phyloP scores from a whole-genome alignment of 2,329 filamentous ascomycete genomes.

The Madurella mycetomatis region DNA sequence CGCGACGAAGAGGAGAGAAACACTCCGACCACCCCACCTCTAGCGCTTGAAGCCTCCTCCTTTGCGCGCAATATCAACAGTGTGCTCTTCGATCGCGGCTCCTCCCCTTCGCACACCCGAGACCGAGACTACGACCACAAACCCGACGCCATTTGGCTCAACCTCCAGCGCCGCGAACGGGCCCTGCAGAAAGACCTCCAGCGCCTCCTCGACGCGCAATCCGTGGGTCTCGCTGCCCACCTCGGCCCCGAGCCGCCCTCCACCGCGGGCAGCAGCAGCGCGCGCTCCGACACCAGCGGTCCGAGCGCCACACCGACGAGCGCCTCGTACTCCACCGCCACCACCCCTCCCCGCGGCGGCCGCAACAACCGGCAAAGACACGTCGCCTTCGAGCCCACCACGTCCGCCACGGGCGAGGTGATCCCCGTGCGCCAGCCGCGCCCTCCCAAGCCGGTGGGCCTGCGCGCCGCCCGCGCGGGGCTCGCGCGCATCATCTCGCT shows the following conservation, averaged over 20 bases:
- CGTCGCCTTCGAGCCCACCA: slow-evolving; percentile 37
- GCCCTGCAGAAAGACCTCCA: slow-evolving; percentile 46
- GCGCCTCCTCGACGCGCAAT: slow-evolving; percentile 45
- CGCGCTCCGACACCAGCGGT: slow-evolving; percentile 35
- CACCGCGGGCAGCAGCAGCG: slow-evolving; percentile 14
- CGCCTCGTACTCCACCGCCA: slow-evolving; percentile 37
- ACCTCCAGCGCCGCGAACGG: slow-evolving; percentile 42
- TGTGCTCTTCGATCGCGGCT: slow-evolving; percentile 36
- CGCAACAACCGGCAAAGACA: slow-evolving; percentile 6
- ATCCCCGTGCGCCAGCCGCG: slow-evolving; percentile 59
- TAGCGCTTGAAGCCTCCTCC: slow-evolving; percentile 15
- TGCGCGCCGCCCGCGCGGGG: slow-evolving; percentile 60
- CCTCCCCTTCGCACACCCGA: slow-evolving; percentile 12
- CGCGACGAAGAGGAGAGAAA: slow-evolving; percentile 30
- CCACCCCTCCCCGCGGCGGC: slow-evolving; percentile 19
- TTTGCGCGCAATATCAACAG: slow-evolving; percentile 31
- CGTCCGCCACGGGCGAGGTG: slow-evolving; percentile 41
- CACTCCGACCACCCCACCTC: background rate
- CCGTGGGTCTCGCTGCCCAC: slow-evolving; percentile 39
- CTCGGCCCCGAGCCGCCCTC: slow-evolving; percentile 27
- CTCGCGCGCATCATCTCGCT: slow-evolving; percentile 60
- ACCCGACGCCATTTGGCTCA: slow-evolving; percentile 45
- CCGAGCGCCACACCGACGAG: slow-evolving; percentile 39
- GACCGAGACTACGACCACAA: slow-evolving; percentile 28
- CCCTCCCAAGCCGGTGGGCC: slow-evolving; percentile 45